Conservation (phyloP, 306 rosid genomes). For the Rosa multiflora region DNA sequence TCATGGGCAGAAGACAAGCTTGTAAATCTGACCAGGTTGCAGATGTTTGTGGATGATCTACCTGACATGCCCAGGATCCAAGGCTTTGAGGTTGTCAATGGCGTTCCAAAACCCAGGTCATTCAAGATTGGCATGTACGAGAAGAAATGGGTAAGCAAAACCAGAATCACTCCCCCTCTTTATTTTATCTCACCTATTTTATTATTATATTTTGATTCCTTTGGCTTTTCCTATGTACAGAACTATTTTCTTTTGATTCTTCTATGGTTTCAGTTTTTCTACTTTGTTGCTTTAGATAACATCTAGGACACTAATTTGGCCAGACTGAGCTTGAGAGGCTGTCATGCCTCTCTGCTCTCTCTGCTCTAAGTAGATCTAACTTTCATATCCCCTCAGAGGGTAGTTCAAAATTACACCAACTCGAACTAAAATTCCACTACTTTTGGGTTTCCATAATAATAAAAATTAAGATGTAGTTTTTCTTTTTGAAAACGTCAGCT, state of each 20-base stretch:
- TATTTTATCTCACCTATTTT: background rate
- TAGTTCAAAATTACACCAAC: background rate
- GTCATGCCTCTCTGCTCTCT: background rate
- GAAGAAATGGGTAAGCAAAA: slow-evolving; percentile 61
- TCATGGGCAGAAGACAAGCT: slow-evolving; percentile 38
- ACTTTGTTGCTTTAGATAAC: background rate
- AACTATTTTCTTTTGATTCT: background rate
- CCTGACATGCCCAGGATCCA: slow-evolving; percentile 55
- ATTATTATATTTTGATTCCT: background rate
- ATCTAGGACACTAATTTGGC: background rate
- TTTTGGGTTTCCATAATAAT: background rate
- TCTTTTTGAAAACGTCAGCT: no score
- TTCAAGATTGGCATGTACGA: slow-evolving; percentile 71
- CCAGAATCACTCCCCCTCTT: background rate
- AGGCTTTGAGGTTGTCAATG: slow-evolving; percentile 37
- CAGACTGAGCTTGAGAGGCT: background rate
- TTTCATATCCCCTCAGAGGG: background rate
- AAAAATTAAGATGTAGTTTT: background rate
- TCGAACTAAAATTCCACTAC: background rate
- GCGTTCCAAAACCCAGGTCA: slow-evolving; percentile 48
- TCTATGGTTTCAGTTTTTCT: background rate
- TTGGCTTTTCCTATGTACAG: background rate
- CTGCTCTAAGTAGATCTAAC: background rate
- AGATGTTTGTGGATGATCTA: slow-evolving; percentile 74
- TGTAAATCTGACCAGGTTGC: slow-evolving; percentile 35